Base-by-base conservation (phyloP, 2,329 filamentous ascomycete species). In the Sporothrix brunneoviolacea region DNA sequence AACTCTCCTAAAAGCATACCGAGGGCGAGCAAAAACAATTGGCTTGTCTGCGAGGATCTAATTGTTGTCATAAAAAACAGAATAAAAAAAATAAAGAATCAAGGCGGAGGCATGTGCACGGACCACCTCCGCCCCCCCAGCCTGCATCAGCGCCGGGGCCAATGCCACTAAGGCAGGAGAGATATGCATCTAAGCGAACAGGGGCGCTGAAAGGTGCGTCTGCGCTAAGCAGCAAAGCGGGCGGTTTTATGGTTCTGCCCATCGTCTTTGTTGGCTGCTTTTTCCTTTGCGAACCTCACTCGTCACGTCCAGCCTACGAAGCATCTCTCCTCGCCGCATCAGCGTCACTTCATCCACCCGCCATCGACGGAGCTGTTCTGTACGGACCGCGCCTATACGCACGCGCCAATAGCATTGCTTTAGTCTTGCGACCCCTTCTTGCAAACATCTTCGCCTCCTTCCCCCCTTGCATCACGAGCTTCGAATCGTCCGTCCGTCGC, bases 261-360 rank as follows among this genome's bases (percentile, higher is more conserved):
- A 19, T 36, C 38, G 35, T 16, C 43, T 51, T 47, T 51, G 49
- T 42, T 51, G 49, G 43, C 38, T 47, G 48, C 36, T 51, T 46
- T 51, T 45, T 28, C 32, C 28, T 46, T 16, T 28, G 30, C 30
- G 44, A 41, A 48, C 50, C 38, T 42, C 43, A 21, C n/a, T n/a
- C n/a, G n/a, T n/a, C 7, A 4, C 9, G 22, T 28, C 43, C 9
- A 13, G 8, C 33, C 18, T 24, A 35, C 42, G 8, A 40, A 38
- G 6, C 19, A 24, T n/a, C 37, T 39, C 21, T 30, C 24, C 5
- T 28, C 24, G 5, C 18, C 16, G n/a, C 18, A 38, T 28, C 36
- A n/a, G n/a, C 24, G 10, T 28, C 24, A 6, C 18, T 27, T 21
- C 18, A 38, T 28, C 36, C 16, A 28, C 24, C 24, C 24, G 10